phyloP scores from a whole-genome alignment of 2,329 filamentous ascomycete genomes.

The Sclerotinia nivalis region DNA sequence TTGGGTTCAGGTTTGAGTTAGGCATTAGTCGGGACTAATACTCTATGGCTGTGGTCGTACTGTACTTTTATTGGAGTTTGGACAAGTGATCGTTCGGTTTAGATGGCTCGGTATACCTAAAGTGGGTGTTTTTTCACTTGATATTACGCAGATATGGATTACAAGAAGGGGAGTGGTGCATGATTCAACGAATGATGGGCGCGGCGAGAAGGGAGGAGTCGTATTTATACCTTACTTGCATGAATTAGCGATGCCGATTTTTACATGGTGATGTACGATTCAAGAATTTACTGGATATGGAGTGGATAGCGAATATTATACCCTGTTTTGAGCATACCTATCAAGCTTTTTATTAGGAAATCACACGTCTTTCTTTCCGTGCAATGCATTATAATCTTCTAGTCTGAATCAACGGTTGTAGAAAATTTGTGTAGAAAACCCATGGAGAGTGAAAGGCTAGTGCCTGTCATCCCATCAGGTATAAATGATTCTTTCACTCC shows the following conservation, averaged over 20 bases:
- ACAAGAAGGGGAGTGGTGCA: neutral
- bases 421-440: neutral
- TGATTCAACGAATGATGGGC: neutral
- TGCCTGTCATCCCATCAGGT: too few relatives aligned
- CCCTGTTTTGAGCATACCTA: neutral
- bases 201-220: neutral
- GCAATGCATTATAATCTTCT: neutral
- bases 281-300: neutral
- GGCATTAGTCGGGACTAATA: neutral
- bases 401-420: neutral
- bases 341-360: neutral
- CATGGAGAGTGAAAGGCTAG: too few relatives aligned
- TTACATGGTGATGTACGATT: neutral
- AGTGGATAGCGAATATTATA: neutral
- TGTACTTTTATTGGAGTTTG: slow-evolving; percentile 12
- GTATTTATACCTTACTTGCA: neutral
- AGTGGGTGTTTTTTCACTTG: neutral
- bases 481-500: neutral
- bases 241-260: neutral
- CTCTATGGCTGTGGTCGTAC: neutral
- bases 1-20: neutral
- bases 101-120: slow-evolving; percentile 2
- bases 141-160: neutral
- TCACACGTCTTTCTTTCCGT: neutral
- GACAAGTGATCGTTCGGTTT: neutral